Percentiles rank a stretch among this genome's conserved stretches.
Conservation (phyloP, 2,329 filamentous ascomycete genomes). For the Aureobasidium sp. region DNA sequence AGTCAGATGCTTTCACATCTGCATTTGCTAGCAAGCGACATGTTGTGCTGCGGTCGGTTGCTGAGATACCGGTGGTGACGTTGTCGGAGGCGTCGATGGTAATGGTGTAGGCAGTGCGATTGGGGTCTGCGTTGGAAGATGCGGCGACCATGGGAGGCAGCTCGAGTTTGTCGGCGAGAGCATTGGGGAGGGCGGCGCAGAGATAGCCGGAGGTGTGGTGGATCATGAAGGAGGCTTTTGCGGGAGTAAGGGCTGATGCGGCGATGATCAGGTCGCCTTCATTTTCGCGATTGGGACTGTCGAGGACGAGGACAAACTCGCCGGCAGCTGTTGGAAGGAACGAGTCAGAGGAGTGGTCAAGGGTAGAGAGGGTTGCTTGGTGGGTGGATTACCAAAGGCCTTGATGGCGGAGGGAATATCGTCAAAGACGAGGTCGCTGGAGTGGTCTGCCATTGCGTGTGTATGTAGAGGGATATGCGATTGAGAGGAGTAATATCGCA, state of each 20-base stretch:
- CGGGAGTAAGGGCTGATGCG: conserved; percentile 69
- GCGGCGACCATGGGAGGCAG: conserved; percentile 79
- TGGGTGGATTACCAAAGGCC: conserved; percentile 26
- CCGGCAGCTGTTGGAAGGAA: conserved; percentile 39
- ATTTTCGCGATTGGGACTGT: conserved; percentile 87
- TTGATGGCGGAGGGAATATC: conserved; percentile 31
- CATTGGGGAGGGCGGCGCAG: conserved; percentile 71
- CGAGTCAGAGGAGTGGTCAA: background rate
- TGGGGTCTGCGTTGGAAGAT: conserved; percentile 65
- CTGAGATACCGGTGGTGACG: conserved; percentile 82
- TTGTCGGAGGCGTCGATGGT: conserved; percentile 69
- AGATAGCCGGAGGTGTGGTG: conserved; percentile 82
- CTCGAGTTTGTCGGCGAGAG: conserved; percentile 59
- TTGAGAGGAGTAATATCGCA: background rate
- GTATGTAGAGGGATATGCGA: background rate
- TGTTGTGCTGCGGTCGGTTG: conserved; percentile 75
- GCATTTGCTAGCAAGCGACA: conserved; percentile 69
- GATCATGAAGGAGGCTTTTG: conserved; percentile 95
- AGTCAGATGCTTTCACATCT: conserved; percentile 45
- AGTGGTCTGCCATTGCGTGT: conserved; percentile 4
- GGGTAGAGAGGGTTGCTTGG: background rate
- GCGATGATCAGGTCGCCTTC: conserved; percentile 98
- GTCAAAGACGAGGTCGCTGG: conserved; percentile 23
- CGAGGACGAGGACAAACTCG: conserved; percentile 93
- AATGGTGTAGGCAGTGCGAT: conserved; percentile 87